phyloP scores from a whole-genome alignment of 2,329 filamentous ascomycete species.

The Colletotrichum liriopes region DNA sequence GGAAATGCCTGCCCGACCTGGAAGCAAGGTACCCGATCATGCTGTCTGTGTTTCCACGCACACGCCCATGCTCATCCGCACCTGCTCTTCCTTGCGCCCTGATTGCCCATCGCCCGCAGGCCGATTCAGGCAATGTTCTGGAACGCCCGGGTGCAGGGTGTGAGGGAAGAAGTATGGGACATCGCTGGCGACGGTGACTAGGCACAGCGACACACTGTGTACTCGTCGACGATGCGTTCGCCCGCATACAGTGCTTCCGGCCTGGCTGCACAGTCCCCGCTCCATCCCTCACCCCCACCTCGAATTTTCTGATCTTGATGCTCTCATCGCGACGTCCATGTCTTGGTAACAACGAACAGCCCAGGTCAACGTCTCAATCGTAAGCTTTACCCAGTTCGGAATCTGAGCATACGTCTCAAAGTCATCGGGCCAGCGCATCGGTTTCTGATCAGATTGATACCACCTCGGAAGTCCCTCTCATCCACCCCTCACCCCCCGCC shows the following conservation, averaged over 20 bases:
- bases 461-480: not conserved
- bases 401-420: not conserved
- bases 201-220: not conserved
- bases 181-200: not conserved
- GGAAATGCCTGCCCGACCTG: not conserved
- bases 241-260: not conserved
- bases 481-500: not conserved
- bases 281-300: constrained; percentile 22
- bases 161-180: not conserved
- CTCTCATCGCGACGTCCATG: constrained; percentile 23
- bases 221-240: fast-evolving
- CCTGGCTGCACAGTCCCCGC: constrained; percentile 18
- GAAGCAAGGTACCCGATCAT: not conserved
- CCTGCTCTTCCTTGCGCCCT: not conserved
- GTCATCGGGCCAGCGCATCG: not conserved
- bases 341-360: not conserved
- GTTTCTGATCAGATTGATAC: not conserved
- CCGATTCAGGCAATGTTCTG: constrained; percentile 33
- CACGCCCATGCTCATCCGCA: not conserved
- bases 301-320: constrained; percentile 39
- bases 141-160: constrained; percentile 10
- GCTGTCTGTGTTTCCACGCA: not conserved
- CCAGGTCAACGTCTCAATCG: not conserved
- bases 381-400: not conserved
- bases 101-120: not conserved